These are phyloP conservation scores for Capsaspora owczarzaki DNA, from an alignment of 78 protist species.

Conservation along the genomic window DNA sequence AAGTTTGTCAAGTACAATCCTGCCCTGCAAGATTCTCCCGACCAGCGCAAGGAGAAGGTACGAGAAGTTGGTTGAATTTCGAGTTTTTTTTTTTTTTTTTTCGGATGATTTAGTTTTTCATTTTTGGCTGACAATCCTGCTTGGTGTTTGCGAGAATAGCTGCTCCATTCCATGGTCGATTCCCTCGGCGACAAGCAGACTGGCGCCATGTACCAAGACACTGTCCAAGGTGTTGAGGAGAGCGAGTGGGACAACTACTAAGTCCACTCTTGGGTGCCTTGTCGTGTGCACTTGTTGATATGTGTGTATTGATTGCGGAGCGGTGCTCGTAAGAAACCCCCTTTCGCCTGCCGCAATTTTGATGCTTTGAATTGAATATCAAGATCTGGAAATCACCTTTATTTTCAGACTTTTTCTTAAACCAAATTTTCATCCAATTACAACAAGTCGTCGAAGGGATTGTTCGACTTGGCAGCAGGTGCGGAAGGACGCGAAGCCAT, in stretches of 20 bases:
- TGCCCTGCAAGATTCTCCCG: not conserved
- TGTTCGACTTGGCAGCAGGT: no score
- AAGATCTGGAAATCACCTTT: no score
- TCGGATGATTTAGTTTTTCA: not conserved
- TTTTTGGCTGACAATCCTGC: not conserved
- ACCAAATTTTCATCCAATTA: no score
- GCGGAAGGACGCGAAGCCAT: no score
- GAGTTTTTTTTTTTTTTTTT: not conserved
- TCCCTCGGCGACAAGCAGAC: not conserved
- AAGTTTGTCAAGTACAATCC: not conserved
- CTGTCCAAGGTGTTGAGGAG: not conserved
- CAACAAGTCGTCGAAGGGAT: no score
- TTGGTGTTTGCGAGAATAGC: not conserved
- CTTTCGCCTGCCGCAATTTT: no score
- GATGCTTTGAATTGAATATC: no score
- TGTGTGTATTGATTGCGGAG: no score
- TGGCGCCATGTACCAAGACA: not conserved
- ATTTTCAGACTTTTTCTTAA: no score
- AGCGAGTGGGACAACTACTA: slow-evolving; percentile 14
- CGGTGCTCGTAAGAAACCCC: no score
- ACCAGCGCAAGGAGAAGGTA: not conserved
- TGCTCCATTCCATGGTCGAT: not conserved
- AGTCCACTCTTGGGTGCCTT: no score
- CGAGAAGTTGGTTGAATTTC: not conserved
- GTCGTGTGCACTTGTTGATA: no score